phyloP scores from a whole-genome alignment of 805 yeast species.

The Monosporozyma yasuniensis region DNA sequence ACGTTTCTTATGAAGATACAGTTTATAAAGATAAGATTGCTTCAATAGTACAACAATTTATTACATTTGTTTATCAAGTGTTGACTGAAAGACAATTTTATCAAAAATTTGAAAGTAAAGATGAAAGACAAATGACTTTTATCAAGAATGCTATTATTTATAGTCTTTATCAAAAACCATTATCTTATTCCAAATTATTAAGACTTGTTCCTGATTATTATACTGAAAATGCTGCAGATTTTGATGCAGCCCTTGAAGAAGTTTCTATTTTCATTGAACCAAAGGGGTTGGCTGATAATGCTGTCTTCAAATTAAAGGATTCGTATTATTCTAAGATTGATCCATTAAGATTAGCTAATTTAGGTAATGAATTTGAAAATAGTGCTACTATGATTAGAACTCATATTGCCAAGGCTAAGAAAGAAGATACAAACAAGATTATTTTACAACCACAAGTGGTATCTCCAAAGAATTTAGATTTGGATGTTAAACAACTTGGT shows the following conservation, averaged over 20 bases:
- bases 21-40: constrained; percentile 41
- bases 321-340: constrained; percentile 41
- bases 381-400: constrained; percentile 40
- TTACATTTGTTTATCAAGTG: constrained; percentile 59
- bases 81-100: constrained; percentile 63
- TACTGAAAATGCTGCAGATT: constrained; percentile 31
- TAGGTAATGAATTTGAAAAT: constrained; percentile 45
- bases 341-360: constrained; percentile 41
- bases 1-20: constrained; percentile 32
- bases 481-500: constrained; percentile 37
- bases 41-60: constrained; percentile 69
- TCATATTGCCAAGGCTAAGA: constrained; percentile 34
- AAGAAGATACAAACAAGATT: constrained; percentile 34
- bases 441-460: constrained; percentile 42
- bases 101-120: constrained; percentile 32
- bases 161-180: constrained; percentile 42
- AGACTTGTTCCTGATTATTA: constrained; percentile 29
- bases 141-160: constrained; percentile 41
- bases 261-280: constrained; percentile 57
- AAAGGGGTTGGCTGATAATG: constrained; percentile 55
- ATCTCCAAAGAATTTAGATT: constrained; percentile 20
- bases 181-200: constrained; percentile 43
- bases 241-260: constrained; percentile 47
- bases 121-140: constrained; percentile 24
- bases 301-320: constrained; percentile 52